These are phyloP conservation scores for Moesziomyces aphidis DNA, from an alignment of 1,284 basidiomycete genomes.

Conservation along the genomic window DNA sequence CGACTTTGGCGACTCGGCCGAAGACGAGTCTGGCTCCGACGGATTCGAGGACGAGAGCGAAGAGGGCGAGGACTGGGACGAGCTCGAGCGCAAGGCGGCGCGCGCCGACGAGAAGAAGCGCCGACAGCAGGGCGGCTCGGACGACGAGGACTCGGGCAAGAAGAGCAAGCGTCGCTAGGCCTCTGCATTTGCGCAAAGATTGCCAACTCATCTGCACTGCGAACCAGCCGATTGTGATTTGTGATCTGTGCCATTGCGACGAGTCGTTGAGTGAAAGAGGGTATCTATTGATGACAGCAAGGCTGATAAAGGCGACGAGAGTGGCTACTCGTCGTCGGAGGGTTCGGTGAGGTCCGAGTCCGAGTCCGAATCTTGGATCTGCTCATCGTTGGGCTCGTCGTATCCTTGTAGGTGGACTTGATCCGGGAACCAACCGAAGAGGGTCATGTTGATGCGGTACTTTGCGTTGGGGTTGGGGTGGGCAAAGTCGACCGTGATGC, in stretches of 20 bases:
- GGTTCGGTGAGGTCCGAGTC: constrained; percentile 34
- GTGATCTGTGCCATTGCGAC: no score
- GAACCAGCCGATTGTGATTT: no score
- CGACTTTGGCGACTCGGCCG: constrained; percentile 66
- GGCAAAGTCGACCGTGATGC: constrained; percentile 41
- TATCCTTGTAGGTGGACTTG: constrained; percentile 36
- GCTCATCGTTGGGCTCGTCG: constrained; percentile 10
- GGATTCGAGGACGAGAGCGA: constrained; percentile 75
- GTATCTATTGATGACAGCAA: background rate
- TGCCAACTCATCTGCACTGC: no score
- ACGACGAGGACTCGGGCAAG: constrained; percentile 45
- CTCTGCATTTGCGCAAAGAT: no score
- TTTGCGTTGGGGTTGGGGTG: constrained; percentile 43
- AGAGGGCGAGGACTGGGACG: constrained; percentile 89
- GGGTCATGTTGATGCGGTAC: constrained; percentile 33
- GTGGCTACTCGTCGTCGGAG: constrained; percentile 9
- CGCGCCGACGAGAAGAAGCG: constrained; percentile 62
- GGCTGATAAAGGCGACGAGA: no score
- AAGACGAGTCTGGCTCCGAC: constrained; percentile 72
- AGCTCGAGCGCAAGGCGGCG: constrained; percentile 80
- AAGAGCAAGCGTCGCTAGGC: constrained; percentile 45
- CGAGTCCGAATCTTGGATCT: background rate
- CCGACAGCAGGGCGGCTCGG: constrained; percentile 50
- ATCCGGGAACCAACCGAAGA: constrained; percentile 53
- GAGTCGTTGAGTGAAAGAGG: no score